A percentile compares a stretch with the other conserved stretches of the same genome.
Evolutionary conservation across 257 asterid species (phyloP).

Genomic region (Solanum paucissectum): DNA sequence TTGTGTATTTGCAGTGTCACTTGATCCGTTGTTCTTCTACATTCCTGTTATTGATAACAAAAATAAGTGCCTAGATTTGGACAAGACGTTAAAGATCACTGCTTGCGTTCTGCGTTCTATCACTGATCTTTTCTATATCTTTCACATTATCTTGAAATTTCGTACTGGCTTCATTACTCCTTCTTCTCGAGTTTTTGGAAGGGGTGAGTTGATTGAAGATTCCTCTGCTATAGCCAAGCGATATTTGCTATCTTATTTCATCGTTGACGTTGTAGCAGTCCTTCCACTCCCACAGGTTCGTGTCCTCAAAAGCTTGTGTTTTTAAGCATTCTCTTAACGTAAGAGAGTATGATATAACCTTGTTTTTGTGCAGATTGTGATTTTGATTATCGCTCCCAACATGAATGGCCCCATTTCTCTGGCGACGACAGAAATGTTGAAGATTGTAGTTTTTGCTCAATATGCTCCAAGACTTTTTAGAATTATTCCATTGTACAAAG

Average conservation of each 20-base stretch:
- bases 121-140: slow-evolving; percentile 37
- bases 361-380: slow-evolving; percentile 22
- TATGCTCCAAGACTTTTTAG: slow-evolving; percentile 40
- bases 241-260: slow-evolving; percentile 39
- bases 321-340: neutral
- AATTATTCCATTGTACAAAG: slow-evolving; percentile 35
- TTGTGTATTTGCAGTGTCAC: slow-evolving; percentile 29
- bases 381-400: slow-evolving; percentile 20
- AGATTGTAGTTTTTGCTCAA: slow-evolving; percentile 25
- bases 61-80: slow-evolving; percentile 33
- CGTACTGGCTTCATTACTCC: slow-evolving; percentile 50
- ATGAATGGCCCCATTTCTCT: slow-evolving; percentile 24
- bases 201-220: slow-evolving; percentile 50
- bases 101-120: slow-evolving; percentile 49
- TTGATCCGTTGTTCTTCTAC: slow-evolving; percentile 63
- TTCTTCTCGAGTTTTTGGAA: slow-evolving; percentile 44
- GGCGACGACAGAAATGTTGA: slow-evolving; percentile 24
- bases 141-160: slow-evolving; percentile 48
- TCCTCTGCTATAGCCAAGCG: slow-evolving; percentile 38
- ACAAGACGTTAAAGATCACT: slow-evolving; percentile 18
- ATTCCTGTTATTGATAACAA: slow-evolving; percentile 32
- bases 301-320: neutral
- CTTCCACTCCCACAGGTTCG: slow-evolving; percentile 65
- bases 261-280: slow-evolving; percentile 39
- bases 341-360: neutral